Conservation (phyloP, 208 protist genomes). For the Porcisia deanei region DNA sequence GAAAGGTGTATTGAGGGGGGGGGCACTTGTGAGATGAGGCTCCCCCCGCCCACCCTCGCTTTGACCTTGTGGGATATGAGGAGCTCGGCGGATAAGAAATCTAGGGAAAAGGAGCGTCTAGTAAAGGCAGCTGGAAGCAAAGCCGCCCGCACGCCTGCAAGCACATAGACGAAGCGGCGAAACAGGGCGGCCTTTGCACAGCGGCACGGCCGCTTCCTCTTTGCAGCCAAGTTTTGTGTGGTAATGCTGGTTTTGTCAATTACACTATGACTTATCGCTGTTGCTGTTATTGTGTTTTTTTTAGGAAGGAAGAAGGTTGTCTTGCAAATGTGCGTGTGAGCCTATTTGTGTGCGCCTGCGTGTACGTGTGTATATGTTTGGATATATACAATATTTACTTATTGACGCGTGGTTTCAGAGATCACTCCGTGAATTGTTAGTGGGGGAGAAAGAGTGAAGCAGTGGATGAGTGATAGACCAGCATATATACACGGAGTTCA, state of each 20-base stretch:
- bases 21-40: not conserved
- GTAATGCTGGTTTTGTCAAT: not conserved
- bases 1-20: not conserved
- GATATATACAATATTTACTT: no score
- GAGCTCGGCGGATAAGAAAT: not conserved
- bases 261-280: not conserved
- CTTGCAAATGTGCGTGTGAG: not conserved
- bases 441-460: no score
- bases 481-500: not conserved
- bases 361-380: not conserved
- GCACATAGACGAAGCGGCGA: not conserved
- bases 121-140: not conserved
- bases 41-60: not conserved
- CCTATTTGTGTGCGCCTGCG: not conserved
- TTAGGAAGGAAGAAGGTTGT: not conserved
- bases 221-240: not conserved
- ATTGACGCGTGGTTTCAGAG: not conserved
- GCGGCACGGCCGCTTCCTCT: not conserved
- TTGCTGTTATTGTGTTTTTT: no score
- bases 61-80: not conserved
- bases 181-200: not conserved
- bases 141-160: not conserved
- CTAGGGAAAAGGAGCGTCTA: not conserved
- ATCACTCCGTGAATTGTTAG: not conserved
- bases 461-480: not conserved